A percentile compares a stretch with the other conserved stretches of the same genome.
phyloP scores from a whole-genome alignment of 768 basidiomycete species.

The Suillus clintonianus region DNA sequence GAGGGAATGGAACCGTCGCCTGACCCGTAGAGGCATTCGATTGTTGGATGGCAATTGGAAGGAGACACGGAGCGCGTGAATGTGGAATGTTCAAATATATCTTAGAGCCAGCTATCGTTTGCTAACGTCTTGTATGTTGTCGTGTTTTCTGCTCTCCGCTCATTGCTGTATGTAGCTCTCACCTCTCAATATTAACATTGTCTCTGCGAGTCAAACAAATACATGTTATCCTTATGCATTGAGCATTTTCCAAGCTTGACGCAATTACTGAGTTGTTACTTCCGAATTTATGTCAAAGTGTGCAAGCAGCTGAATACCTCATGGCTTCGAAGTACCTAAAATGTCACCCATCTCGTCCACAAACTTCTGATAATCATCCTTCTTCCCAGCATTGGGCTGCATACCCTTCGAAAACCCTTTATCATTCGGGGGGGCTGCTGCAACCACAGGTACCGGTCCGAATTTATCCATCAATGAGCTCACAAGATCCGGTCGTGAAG shows the following conservation, averaged over 20 bases:
- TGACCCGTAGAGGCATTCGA: slow-evolving; percentile 57
- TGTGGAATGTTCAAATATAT: background rate
- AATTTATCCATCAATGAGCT: slow-evolving; percentile 62
- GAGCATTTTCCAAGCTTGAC: background rate
- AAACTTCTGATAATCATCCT: slow-evolving; percentile 77
- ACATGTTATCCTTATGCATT: background rate
- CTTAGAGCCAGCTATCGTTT: background rate
- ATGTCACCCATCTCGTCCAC: slow-evolving; percentile 77
- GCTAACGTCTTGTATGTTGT: background rate
- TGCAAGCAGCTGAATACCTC: slow-evolving; percentile 5
- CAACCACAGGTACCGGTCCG: slow-evolving; percentile 39
- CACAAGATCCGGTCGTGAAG: slow-evolving; percentile 66
- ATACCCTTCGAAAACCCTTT: slow-evolving; percentile 16
- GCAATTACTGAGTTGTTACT: background rate
- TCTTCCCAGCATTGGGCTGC: slow-evolving; percentile 39
- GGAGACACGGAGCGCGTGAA: slow-evolving; percentile 31
- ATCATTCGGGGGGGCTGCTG: slow-evolving; percentile 15
- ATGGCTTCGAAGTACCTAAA: slow-evolving; percentile 34
- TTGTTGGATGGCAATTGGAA: slow-evolving; percentile 78
- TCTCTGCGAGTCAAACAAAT: background rate
- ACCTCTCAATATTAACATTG: background rate
- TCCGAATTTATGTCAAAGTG: background rate
- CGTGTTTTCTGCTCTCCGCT: background rate
- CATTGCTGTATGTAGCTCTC: background rate
- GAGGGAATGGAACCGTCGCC: slow-evolving; percentile 67